These are phyloP conservation scores for Rhodotorula sp. DNA, from an alignment of 1,284 basidiomycete genomes.

Conservation along the genomic window DNA sequence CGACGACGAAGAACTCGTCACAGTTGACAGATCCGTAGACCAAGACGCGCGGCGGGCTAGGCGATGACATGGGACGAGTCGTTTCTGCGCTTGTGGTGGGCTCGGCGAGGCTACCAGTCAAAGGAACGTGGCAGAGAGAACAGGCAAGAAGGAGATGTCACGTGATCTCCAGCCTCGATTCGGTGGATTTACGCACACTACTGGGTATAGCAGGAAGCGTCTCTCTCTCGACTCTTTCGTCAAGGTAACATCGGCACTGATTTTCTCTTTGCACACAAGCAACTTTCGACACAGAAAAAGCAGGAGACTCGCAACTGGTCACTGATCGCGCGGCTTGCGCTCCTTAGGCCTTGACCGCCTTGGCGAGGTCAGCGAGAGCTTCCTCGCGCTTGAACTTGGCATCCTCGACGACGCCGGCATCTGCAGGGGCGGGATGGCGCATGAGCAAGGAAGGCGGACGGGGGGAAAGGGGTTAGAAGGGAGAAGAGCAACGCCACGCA, in stretches of 20 bases:
- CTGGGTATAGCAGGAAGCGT: too few species aligned
- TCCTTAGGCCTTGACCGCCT: slow-evolving; percentile 25
- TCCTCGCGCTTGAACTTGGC: slow-evolving; percentile 47
- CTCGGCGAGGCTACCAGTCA: too few species aligned
- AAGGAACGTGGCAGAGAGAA: too few species aligned
- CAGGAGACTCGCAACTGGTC: too few species aligned
- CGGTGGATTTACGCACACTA: too few species aligned
- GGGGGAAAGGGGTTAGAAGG: neutral
- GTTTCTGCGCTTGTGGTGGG: neutral
- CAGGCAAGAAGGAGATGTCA: too few species aligned
- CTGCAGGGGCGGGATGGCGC: neutral
- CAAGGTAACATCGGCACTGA: too few species aligned
- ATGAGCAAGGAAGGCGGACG: neutral
- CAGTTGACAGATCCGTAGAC: slow-evolving; percentile 52
- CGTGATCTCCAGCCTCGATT: too few species aligned
- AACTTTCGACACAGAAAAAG: too few species aligned
- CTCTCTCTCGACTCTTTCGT: too few species aligned
- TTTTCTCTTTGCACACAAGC: too few species aligned
- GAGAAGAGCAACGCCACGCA: slow-evolving; percentile 25
- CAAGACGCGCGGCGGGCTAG: slow-evolving; percentile 26
- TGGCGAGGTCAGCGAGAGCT: slow-evolving; percentile 46
- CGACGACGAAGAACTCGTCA: slow-evolving; percentile 27
- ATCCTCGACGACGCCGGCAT: slow-evolving; percentile 44
- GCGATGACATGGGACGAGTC: neutral
- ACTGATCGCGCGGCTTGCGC: neutral